Evolutionary conservation across 495 filamentous ascomycete genomes (phyloP), one percentile per base, ranked within the genome.

Genomic region (Talaromyces thailandensis): DNA sequence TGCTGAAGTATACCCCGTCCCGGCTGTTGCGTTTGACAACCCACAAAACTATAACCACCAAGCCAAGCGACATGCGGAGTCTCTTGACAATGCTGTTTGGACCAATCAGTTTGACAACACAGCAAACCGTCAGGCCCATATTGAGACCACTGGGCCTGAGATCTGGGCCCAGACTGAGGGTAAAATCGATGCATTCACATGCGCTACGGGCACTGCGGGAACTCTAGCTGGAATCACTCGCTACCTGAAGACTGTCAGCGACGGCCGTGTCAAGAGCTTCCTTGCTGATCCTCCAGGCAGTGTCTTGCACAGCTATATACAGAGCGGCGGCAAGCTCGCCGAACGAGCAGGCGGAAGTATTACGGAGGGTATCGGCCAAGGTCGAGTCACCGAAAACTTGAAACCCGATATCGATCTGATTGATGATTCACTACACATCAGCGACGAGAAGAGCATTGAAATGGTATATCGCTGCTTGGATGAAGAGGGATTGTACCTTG

Each of bases 51-150:
- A 97, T 79, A 98, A 98, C 76, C 93, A 96, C 75, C 92, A 96
- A 78, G 94, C 94, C 11, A 81, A 82, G 51, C 81, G 94, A 12
- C 92, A 97, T 74, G 94, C 94, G 37, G 92, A 95, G 75, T 73
- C 79, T 0, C 72, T 92, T 52, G 86, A 89, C 2, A 97, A 97
- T 75, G 92, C 94, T 6, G 92, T 97, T 2, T 98, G 94, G 94
- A 98, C 94, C 28, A 94, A 98, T 76, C 94, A 98, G 73, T 98
- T 98, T 78, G 94, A 98, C 70, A 98, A 98, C 77, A 84, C 79
- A 32, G 94, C 95, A 59, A 98, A 98, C 74, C 84, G 95, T 29
- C 86, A 88, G 71, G 93, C 93, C 26, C 94, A 98, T 70, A 86
- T 98, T 67, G 94, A 96, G 77, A 98, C 93, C 0, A 98, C 94